phyloP scores from a whole-genome alignment of 345 rosid species.

The Dipteronia dyeriana region DNA sequence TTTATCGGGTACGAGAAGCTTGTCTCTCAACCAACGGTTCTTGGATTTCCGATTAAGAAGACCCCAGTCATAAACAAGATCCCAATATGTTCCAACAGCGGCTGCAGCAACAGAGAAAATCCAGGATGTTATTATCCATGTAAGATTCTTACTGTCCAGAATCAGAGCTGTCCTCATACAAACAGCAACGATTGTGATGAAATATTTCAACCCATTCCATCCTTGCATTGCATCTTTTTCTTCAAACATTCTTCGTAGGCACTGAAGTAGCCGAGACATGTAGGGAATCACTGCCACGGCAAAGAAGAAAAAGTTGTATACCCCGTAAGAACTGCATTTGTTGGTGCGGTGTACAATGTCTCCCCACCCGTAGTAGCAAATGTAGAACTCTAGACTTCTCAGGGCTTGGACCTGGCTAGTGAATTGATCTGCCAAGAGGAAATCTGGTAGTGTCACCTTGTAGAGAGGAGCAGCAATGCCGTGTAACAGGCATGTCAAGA shows the following conservation, averaged over 20 bases:
- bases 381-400: slow-evolving; percentile 68
- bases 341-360: slow-evolving; percentile 44
- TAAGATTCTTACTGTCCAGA: slow-evolving; percentile 24
- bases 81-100: slow-evolving; percentile 61
- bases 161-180: slow-evolving; percentile 55
- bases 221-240: slow-evolving; percentile 60
- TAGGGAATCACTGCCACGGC: slow-evolving; percentile 62
- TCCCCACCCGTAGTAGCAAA: slow-evolving; percentile 81
- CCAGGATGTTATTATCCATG: slow-evolving; percentile 48
- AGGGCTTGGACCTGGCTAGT: slow-evolving; percentile 83
- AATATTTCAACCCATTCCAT: slow-evolving; percentile 57
- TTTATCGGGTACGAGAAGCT: slow-evolving; percentile 55
- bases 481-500: slow-evolving; percentile 37
- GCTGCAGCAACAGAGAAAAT: slow-evolving; percentile 52
- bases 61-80: slow-evolving; percentile 71
- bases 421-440: slow-evolving; percentile 71
- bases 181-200: slow-evolving; percentile 55
- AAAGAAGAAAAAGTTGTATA: slow-evolving; percentile 50
- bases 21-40: slow-evolving; percentile 64
- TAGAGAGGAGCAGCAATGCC: slow-evolving; percentile 47
- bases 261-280: slow-evolving; percentile 63
- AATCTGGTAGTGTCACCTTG: slow-evolving; percentile 65
- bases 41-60: slow-evolving; percentile 54
- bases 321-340: slow-evolving; percentile 34
- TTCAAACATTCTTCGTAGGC: slow-evolving; percentile 60